Evolutionary conservation across 305 asterid genomes (phyloP), one percentile per base, ranked within the genome.

Genomic region (Fraxinus sp.): DNA sequence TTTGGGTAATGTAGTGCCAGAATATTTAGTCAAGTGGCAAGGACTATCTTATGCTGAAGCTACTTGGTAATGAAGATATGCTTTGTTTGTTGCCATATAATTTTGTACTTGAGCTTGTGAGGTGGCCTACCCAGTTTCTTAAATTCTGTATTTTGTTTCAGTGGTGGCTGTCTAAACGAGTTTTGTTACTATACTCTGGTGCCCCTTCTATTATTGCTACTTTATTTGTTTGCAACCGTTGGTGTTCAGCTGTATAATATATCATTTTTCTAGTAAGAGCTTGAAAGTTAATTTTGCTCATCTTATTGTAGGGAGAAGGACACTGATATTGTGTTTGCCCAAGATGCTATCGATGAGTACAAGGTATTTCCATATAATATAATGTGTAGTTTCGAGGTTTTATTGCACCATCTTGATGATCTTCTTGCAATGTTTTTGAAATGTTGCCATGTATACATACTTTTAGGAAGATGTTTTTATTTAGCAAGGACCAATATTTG

Each of bases 31-130:
- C 90, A 97, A 97, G 91, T 97, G 99, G 99, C 91, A 87, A 88
- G 99, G 99, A 68, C 94, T 97, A 30, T 97, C 99, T 78, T 97
- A 97, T 88, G 99, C 99, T 75, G 99, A 97, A 91, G 99, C 94
- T 86, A 97, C 99, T 30, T 97, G 99, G 99, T 97, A 92, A 84
- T 78, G 41, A 32, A 2, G 59, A 33, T 81, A 20, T 77, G 59
- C 30, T 80, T 64, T 35, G 37, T 36, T 2, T 76, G 20, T 16
- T 64, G 55, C 16, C 32, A n/a, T 86, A 57, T 87, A 68, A 72
- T 83, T 81, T 78, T 83, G 32, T 85, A 41, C 52, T 82, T 85
- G 79, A 70, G 79, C 86, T 78, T 68, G 78, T 66, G 46, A 72
- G 28, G 14, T 80, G 83, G 75, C 73, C 73, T 57, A 80, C 57